A percentile compares a stretch with the other conserved stretches of the same genome.
Evolutionary conservation across 495 filamentous ascomycete genomes (phyloP).

Genomic region (Chlorociboria aeruginascens): DNA sequence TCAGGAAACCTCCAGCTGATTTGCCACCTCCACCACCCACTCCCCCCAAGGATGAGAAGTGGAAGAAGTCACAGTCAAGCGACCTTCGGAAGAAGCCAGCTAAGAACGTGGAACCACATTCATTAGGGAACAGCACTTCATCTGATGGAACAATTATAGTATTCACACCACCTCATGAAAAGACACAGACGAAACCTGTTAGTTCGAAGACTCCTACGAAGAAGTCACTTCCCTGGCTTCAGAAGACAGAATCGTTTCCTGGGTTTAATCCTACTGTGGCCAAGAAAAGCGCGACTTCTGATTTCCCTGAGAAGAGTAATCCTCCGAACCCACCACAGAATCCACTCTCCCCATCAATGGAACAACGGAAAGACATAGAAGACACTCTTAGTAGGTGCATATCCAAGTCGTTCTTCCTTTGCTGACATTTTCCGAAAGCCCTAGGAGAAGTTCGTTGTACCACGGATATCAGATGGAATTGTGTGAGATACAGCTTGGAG

Average conservation of each 20-base stretch:
- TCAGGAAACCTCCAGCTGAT: neutral
- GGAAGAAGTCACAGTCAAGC: neutral
- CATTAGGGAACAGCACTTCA: neutral
- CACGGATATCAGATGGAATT: too few species aligned
- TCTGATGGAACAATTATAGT: conserved; percentile 14
- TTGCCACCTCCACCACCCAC: neutral
- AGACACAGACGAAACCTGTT: neutral
- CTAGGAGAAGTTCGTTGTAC: neutral
- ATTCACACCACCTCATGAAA: conserved; percentile 21
- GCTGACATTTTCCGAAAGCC: neutral
- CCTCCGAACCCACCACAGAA: conserved; percentile 1
- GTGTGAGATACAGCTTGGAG: too few species aligned
- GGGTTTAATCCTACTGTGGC: neutral
- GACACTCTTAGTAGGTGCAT: neutral
- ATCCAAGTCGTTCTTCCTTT: neutral
- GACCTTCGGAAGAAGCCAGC: neutral
- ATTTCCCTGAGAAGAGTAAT: neutral
- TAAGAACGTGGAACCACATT: neutral
- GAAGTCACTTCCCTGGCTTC: conserved; percentile 16
- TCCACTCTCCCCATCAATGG: neutral
- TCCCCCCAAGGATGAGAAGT: conserved; percentile 2
- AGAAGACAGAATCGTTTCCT: conserved; percentile 2
- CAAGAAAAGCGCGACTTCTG: neutral
- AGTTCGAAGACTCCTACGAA: neutral
- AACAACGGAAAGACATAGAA: neutral